Conservation (phyloP, 2,329 filamentous ascomycete species). For the Pseudogymnoascus sp. region DNA sequence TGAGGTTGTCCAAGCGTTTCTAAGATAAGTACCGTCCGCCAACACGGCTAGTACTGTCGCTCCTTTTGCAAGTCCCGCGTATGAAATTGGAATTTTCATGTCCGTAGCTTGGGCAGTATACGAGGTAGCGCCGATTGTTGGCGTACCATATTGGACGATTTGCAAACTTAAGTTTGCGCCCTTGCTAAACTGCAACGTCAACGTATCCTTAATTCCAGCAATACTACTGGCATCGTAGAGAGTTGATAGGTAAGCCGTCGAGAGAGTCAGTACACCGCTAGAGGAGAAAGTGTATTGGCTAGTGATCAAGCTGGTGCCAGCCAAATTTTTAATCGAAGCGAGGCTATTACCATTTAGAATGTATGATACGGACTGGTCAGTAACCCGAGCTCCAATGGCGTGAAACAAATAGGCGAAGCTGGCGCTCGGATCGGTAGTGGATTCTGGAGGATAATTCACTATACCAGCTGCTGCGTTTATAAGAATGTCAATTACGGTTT, state of each 20-base stretch:
- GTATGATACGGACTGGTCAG: neutral
- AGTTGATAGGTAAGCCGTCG: neutral
- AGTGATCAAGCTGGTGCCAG: neutral
- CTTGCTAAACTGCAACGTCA: neutral
- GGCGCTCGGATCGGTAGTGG: neutral
- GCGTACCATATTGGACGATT: neutral
- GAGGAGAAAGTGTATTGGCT: neutral
- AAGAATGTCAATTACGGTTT: neutral
- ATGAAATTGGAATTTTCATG: neutral
- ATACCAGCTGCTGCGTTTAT: neutral
- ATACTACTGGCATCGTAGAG: neutral
- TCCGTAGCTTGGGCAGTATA: neutral
- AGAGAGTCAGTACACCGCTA: neutral
- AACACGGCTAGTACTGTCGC: neutral
- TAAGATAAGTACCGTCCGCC: neutral
- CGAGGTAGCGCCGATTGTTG: neutral
- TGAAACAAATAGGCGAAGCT: neutral
- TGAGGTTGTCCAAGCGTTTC: neutral
- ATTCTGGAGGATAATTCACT: neutral
- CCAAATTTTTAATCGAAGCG: neutral
- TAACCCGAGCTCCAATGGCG: neutral
- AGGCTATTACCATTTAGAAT: neutral
- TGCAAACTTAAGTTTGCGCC: neutral
- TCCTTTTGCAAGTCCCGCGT: neutral
- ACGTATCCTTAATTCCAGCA: neutral